These are phyloP conservation scores for Aspergillus ellipticus DNA, from an alignment of 495 filamentous ascomycete genomes.

Conservation along the genomic window DNA sequence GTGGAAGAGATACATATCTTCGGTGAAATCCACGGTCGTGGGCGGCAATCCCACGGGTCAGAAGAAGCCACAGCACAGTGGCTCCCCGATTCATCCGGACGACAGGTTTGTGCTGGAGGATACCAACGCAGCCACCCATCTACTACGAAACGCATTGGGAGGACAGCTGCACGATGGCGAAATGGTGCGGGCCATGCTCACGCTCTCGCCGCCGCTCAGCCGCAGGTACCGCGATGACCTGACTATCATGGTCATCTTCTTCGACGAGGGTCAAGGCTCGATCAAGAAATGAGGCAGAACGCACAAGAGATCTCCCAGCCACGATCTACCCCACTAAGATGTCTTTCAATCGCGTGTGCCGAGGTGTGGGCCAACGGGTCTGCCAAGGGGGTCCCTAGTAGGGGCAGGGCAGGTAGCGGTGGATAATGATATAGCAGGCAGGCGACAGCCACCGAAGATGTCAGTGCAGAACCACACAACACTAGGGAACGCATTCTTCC, in stretches of 20 bases:
- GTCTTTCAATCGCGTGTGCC: not conserved
- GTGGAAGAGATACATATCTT: not conserved
- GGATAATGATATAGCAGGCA: not conserved
- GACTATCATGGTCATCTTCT: slow-evolving; percentile 38
- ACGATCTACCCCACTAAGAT: too few relatives aligned
- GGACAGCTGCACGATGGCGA: not conserved
- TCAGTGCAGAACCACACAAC: not conserved
- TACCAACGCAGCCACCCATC: not conserved
- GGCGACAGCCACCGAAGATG: not conserved
- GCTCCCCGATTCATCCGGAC: not conserved
- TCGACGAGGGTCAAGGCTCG: too few relatives aligned
- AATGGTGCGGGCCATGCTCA: not conserved
- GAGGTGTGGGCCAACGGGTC: too few relatives aligned
- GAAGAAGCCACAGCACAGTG: not conserved
- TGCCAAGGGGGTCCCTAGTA: too few relatives aligned
- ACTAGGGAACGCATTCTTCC: not conserved
- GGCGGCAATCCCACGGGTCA: not conserved
- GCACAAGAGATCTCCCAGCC: too few relatives aligned
- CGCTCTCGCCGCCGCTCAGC: not conserved
- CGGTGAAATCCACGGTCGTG: not conserved
- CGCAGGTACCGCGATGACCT: not conserved
- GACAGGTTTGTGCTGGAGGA: not conserved
- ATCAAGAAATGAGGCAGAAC: too few relatives aligned
- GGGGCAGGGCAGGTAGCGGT: not conserved
- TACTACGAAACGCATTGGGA: not conserved